Conservation (phyloP, 1,284 basidiomycete genomes). For the Boletus smithii region DNA sequence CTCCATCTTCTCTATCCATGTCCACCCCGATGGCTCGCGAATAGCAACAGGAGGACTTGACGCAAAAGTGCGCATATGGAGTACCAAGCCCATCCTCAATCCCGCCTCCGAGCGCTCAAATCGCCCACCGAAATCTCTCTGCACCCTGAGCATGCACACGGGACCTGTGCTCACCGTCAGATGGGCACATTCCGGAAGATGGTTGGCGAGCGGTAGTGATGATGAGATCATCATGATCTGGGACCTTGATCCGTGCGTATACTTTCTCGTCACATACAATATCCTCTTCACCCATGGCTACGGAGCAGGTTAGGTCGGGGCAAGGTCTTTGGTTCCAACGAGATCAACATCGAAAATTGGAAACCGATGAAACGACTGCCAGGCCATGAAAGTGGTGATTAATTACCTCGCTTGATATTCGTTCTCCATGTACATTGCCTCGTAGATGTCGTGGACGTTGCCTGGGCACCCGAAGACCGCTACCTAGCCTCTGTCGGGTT, state of each 20-base stretch:
- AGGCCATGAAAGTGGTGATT: conserved; percentile 85
- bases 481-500: conserved; percentile 94
- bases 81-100: conserved; percentile 88
- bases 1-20: conserved; percentile 90
- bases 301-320: conserved; percentile 66
- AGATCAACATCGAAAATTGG: conserved; percentile 97
- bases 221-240: conserved; percentile 96
- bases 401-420: conserved; percentile 10
- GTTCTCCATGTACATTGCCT: conserved; percentile 2
- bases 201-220: conserved; percentile 95
- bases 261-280: not conserved
- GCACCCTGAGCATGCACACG: conserved; percentile 90
- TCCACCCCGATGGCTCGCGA: conserved; percentile 94
- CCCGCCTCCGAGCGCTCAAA: conserved; percentile 68
- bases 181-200: conserved; percentile 93
- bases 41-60: conserved; percentile 96
- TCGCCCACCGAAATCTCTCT: conserved; percentile 81
- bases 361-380: conserved; percentile 88
- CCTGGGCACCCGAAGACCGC: conserved; percentile 90
- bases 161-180: conserved; percentile 93
- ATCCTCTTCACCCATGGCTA: not conserved
- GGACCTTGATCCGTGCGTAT: conserved; percentile 89
- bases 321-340: conserved; percentile 88
- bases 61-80: conserved; percentile 96
- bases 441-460: conserved; percentile 90